Base-by-base conservation (phyloP, 2,329 filamentous ascomycete species). In the Verticillium isaacii region DNA sequence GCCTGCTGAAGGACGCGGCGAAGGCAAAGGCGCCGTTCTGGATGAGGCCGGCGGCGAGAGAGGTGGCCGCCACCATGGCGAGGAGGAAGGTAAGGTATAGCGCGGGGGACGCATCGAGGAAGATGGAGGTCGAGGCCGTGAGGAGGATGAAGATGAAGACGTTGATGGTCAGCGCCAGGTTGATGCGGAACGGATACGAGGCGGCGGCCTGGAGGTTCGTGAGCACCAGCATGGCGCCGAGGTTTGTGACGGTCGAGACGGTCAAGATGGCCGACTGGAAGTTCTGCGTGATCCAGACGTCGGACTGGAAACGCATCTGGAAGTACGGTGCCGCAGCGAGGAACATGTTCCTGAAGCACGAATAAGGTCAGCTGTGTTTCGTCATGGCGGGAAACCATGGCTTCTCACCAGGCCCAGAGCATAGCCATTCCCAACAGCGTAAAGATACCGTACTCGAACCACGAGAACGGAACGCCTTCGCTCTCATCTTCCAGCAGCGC, bases 21-120 rank as follows among this genome's bases (percentile, higher is more conserved):
- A 93, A 98, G 2, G 95, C 92, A 73, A 97, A 97, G 12, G 95
- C 87, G 19, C 95, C 95, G 74, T 98, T 98, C 76, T 98, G 95
- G 67, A 93, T 90, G 58, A 97, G 80, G 0, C 91, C 93, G 0
- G 93, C 90, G 0, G 92, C 93, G 71, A 90, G 81, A 66, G 92
- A 91, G 0, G 93, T 86, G n/a, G 80, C 78, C 64, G 90, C 88
- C 5, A 97, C 93, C 83, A 93, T 93, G 64, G 87, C 61, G 73
- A 99, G 87, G 60, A 96, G 75, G 73, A 98, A 97, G 29, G 76
- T 83, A 62, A 98, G 89, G 76, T 98, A 98, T 4, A 78, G 76
- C 0, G 76, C 76, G 0, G 91, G 81, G 0, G 88, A 83, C 11
- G 85, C 80, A 64, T 82, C 78, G 56, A 88, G 81, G 69, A 92